Base-by-base conservation (phyloP, 768 basidiomycete genomes). In the Panellus pusillus region DNA sequence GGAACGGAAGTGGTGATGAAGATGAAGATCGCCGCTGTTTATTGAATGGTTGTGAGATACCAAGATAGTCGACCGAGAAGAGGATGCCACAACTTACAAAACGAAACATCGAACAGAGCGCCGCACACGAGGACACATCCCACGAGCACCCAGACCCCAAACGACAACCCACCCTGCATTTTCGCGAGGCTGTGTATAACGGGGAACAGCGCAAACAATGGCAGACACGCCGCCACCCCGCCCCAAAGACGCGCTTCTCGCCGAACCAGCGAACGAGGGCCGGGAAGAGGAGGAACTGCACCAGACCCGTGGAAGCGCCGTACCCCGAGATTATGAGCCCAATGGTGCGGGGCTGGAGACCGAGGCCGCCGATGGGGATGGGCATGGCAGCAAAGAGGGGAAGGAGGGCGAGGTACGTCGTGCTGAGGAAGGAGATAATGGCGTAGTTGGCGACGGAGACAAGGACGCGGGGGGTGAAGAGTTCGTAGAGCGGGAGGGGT, bases 351-450 rank as follows among this genome's bases (percentile, higher is more conserved):
- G 89, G 87, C 15, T 78, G 68, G n/a, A 90, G 70, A 5, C 86
- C 87, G 11, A 90, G 76, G 0, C 89, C 89, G 36, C 89, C 89
- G 9, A 82, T 72, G 18, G 74, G 73, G 51, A 84, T 70, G 15
- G 89, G 86, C 4, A 86, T 89, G 17, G 87, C 81, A 48, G 81
- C 75, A 69, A 87, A 89, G 27, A 89, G 65, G 0, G 90, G 89
- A 40, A 84, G 82, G 15, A 90, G 68, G 11, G 84, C 77, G 44
- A 82, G 81, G 63, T 79, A 82, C n/a, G 83, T 68, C 41, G 91
- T 87, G 50, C 73, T 69, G 19, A 72, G 52, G 14, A 79, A 64
- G 8, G 61, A 64, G 12, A 77, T 54, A 3, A 56, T 47, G 27
- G 63, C 65, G 52, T 75, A 79, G 55, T 72, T 76, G 41, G 58